Conservation (phyloP, 2,329 filamentous ascomycete species). For the Colletotrichum viniferum region DNA sequence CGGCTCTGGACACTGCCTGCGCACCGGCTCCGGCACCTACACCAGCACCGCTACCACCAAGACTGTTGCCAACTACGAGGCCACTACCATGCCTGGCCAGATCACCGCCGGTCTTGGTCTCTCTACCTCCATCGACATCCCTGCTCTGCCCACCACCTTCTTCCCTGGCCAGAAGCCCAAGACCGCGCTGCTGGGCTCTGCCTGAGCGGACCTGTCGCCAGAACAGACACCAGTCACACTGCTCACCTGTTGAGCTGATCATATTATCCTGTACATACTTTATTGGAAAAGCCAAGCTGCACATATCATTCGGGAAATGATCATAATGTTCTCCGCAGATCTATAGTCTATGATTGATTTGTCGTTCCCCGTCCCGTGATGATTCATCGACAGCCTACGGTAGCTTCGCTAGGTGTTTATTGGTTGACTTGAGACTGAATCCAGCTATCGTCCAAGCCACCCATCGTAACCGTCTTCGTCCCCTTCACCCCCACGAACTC, state of each 20-base stretch:
- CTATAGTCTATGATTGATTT: not conserved
- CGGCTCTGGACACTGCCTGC: constrained; percentile 46
- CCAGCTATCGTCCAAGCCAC: constrained; percentile 1
- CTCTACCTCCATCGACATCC: constrained; percentile 5
- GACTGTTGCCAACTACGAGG: constrained; percentile 3
- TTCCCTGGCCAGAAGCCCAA: constrained; percentile 9
- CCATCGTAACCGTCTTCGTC: not conserved
- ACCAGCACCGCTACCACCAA: constrained; percentile 11
- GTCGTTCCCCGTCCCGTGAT: not conserved
- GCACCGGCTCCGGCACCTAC: constrained; percentile 4
- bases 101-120: constrained; percentile 11
- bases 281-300: not conserved
- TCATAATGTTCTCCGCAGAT: not conserved
- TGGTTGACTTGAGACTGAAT: not conserved
- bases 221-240: not conserved
- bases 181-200: not conserved
- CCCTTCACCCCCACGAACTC: not conserved
- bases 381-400: not conserved
- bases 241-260: not conserved
- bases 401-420: not conserved
- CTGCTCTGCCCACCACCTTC: constrained; percentile 12
- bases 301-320: constrained; percentile 6
- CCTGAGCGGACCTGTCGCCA: not conserved
- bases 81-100: constrained; percentile 7
- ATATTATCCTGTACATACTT: constrained; percentile 1